phyloP scores from a whole-genome alignment of 371 early-diverging fungal species.

The Mucor plumbeus region DNA sequence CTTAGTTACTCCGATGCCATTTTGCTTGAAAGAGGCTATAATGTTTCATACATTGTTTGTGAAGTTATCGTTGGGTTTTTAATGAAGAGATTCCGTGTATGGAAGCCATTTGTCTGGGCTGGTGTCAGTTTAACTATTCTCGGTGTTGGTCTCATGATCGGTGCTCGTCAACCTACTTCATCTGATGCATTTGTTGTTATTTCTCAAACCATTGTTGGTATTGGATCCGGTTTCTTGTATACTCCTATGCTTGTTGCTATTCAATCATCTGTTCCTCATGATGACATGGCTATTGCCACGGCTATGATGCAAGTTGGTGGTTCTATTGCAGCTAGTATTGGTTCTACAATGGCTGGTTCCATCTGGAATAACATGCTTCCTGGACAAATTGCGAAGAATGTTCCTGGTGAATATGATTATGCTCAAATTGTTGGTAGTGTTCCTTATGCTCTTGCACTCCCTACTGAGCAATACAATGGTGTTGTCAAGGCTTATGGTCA shows the following conservation, averaged over 20 bases:
- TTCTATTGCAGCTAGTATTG: conserved; percentile 40
- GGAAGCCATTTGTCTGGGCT: conserved; percentile 58
- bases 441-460: conserved; percentile 30
- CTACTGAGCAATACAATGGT: conserved; percentile 39
- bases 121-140: conserved; percentile 61
- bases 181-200: conserved; percentile 41
- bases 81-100: conserved; percentile 51
- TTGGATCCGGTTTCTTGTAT: conserved; percentile 42
- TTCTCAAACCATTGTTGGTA: conserved; percentile 46
- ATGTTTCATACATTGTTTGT: conserved; percentile 38
- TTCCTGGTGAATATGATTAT: conserved; percentile 44
- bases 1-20: conserved; percentile 30
- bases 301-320: conserved; percentile 42
- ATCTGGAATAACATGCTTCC: conserved; percentile 49
- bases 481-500: conserved; percentile 34
- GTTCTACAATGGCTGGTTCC: conserved; percentile 43
- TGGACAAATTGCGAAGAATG: conserved; percentile 31
- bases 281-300: conserved; percentile 43
- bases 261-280: conserved; percentile 40
- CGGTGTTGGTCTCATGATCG: conserved; percentile 50
- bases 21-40: conserved; percentile 45
- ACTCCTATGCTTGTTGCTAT: conserved; percentile 38
- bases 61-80: conserved; percentile 40
- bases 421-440: conserved; percentile 33
- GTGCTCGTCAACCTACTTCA: conserved; percentile 42